A percentile compares a stretch with the other conserved stretches of the same genome.
Conservation (phyloP, 1,139 yeast genomes). For the Saccharomycopsis hybrid region DNA sequence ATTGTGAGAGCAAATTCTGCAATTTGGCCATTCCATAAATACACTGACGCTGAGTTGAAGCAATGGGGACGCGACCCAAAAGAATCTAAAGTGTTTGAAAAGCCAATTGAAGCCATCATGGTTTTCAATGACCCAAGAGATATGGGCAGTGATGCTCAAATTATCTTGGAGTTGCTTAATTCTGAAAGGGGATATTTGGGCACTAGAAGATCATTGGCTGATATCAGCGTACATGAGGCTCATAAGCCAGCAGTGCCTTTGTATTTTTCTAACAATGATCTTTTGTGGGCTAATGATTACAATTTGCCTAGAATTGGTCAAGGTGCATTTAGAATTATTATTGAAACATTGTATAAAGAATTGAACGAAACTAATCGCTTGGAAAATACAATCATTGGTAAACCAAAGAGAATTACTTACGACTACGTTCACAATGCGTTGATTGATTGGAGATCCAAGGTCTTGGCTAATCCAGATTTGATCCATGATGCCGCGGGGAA, state of each 20-base stretch:
- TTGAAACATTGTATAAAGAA: slow-evolving; percentile 58
- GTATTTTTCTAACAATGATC: slow-evolving; percentile 80
- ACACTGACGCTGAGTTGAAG: slow-evolving; percentile 40
- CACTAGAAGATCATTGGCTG: slow-evolving; percentile 39
- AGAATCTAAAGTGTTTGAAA: slow-evolving; percentile 26
- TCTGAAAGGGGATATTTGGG: slow-evolving; percentile 63
- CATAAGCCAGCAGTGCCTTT: slow-evolving; percentile 65
- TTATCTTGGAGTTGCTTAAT: slow-evolving; percentile 64
- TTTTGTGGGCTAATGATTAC: slow-evolving; percentile 87
- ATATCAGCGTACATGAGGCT: slow-evolving; percentile 8
- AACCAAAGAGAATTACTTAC: slow-evolving; percentile 76
- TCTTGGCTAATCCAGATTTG: slow-evolving; percentile 9
- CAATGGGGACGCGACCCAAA: slow-evolving; percentile 35
- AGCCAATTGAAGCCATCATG: slow-evolving; percentile 68
- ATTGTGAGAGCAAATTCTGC: slow-evolving; percentile 50
- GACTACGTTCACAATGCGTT: slow-evolving; percentile 75
- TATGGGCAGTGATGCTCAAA: slow-evolving; percentile 79
- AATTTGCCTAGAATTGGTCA: slow-evolving; percentile 81
- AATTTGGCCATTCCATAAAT: slow-evolving; percentile 70
- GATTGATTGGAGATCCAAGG: slow-evolving; percentile 46
- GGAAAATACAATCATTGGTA: slow-evolving; percentile 65
- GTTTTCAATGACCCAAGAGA: slow-evolving; percentile 92
- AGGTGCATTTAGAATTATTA: slow-evolving; percentile 71
- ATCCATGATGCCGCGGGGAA: slow-evolving; percentile 21
- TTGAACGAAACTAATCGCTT: slow-evolving; percentile 46